Evolutionary conservation across 345 rosid species (phyloP).

Genomic region (Abelmoschus esculentus): DNA sequence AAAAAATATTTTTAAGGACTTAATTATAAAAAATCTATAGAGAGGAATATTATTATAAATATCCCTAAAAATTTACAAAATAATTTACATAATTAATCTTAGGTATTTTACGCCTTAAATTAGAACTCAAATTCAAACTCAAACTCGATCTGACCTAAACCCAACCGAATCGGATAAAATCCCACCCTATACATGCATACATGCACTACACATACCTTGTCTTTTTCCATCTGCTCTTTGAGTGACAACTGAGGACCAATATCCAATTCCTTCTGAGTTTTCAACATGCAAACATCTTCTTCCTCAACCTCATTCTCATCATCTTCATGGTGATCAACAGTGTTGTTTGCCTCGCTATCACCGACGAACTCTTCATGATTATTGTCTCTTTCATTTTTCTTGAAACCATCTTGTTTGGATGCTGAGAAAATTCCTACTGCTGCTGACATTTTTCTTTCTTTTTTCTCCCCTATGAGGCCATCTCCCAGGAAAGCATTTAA

Average conservation of each 20-base stretch:
- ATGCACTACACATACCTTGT: constrained; percentile 19
- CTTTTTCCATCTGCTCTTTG: constrained; percentile 38
- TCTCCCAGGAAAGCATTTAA: neutral
- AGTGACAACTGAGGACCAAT: constrained; percentile 42
- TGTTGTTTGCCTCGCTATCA: neutral
- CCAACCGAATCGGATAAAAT: too few relatives aligned
- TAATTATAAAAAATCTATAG: too few relatives aligned
- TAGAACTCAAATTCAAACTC: too few relatives aligned
- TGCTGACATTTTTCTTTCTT: neutral
- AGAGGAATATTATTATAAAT: too few relatives aligned
- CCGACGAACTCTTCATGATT: neutral
- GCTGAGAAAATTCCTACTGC: constrained; percentile 6
- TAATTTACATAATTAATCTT: too few relatives aligned
- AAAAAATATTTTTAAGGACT: too few relatives aligned
- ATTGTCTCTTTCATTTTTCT: neutral
- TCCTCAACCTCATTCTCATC: constrained; percentile 6
- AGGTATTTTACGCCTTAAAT: too few relatives aligned
- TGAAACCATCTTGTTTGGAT: constrained; percentile 6
- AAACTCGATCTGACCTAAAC: too few relatives aligned
- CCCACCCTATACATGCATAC: neutral
- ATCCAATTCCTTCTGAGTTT: constrained; percentile 13
- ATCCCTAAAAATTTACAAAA: too few relatives aligned
- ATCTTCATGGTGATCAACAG: neutral
- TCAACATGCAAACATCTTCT: constrained; percentile 18
- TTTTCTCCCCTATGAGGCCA: neutral